Evolutionary conservation across 306 rosid species (phyloP).

Genomic region (Sechiopsis laciniata): DNA sequence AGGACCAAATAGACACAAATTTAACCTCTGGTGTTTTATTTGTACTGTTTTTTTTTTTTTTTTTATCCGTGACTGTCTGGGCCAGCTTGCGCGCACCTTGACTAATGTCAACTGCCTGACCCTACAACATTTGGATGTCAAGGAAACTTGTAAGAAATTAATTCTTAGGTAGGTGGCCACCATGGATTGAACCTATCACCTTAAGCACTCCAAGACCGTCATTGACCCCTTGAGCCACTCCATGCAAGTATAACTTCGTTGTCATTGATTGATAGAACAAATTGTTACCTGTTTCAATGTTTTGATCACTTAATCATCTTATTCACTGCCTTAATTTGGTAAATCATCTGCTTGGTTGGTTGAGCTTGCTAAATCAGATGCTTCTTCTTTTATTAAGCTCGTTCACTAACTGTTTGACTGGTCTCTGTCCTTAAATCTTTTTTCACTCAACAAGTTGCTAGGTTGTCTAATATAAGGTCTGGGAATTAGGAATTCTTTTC

Average conservation of each 20-base stretch:
- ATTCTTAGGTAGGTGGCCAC: too few species aligned
- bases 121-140: too few species aligned
- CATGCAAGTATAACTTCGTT: not conserved
- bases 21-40: not conserved
- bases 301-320: not conserved
- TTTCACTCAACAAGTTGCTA: not conserved
- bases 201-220: too few species aligned
- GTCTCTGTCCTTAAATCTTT: not conserved
- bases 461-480: not conserved
- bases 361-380: not conserved
- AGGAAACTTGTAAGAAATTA: too few species aligned
- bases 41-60: too few species aligned
- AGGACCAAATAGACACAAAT: too few species aligned
- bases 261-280: not conserved
- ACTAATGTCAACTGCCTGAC: too few species aligned
- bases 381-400: not conserved
- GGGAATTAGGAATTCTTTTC: not conserved
- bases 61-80: too few species aligned
- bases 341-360: conserved; percentile 1
- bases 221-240: too few species aligned
- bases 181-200: too few species aligned
- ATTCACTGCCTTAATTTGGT: not conserved
- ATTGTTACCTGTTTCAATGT: not conserved
- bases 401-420: not conserved
- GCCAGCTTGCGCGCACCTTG: too few species aligned